Conservation (phyloP, 176 grass and related monocot genomes). For the Musa acuminata region DNA sequence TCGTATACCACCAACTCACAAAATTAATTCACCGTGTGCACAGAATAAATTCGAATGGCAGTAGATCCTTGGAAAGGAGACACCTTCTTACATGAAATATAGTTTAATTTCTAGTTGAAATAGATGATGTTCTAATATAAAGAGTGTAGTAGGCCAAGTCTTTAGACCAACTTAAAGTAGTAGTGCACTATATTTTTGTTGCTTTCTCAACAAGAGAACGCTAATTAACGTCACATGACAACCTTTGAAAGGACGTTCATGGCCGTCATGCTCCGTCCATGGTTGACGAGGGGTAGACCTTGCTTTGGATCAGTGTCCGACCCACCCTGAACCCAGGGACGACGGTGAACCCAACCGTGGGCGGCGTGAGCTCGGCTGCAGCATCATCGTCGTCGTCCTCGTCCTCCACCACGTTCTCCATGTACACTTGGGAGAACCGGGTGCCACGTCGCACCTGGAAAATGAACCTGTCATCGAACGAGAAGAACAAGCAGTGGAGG, state of each 20-base stretch:
- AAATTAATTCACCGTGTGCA: no score
- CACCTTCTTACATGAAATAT: no score
- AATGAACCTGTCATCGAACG: slow-evolving; percentile 46
- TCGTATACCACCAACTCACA: no score
- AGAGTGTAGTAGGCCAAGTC: no score
- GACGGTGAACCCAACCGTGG: slow-evolving; percentile 65
- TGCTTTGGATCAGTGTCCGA: slow-evolving; percentile 57
- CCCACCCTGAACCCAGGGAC: slow-evolving; percentile 74
- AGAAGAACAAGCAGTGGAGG: slow-evolving; percentile 86
- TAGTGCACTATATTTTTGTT: no score
- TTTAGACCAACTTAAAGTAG: no score
- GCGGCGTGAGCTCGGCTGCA: not conserved
- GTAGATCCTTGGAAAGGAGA: no score
- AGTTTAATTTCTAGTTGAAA: no score
- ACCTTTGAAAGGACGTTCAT: not conserved
- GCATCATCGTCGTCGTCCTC: slow-evolving; percentile 30
- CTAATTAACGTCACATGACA: no score
- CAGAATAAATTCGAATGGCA: no score
- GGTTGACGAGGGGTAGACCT: slow-evolving; percentile 45
- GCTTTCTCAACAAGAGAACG: no score
- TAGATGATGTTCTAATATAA: no score
- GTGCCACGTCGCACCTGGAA: slow-evolving; percentile 48
- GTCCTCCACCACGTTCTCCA: slow-evolving; percentile 54
- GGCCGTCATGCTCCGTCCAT: not conserved
- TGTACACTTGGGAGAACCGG: slow-evolving; percentile 84